These are phyloP conservation scores for Diplodia mutila DNA, from an alignment of 2,329 filamentous ascomycete species.

Conservation along the genomic window DNA sequence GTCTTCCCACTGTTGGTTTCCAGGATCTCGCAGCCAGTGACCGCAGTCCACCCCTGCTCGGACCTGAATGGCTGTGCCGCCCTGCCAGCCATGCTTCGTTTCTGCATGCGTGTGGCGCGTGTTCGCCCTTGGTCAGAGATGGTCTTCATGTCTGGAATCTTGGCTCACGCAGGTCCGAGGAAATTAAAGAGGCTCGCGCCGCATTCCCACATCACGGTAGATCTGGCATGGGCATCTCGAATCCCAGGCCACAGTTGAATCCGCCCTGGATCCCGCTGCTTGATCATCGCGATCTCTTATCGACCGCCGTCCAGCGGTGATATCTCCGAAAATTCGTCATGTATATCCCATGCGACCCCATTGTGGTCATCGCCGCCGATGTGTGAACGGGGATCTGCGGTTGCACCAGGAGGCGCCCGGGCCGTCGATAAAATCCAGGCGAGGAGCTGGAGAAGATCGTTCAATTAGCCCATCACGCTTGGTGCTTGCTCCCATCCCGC, in stretches of 20 bases:
- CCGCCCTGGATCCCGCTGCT: no score
- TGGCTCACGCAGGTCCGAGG: not conserved
- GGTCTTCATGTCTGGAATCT: not conserved
- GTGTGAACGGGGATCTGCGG: no score
- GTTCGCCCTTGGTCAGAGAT: not conserved
- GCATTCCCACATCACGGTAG: not conserved
- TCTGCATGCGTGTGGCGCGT: not conserved
- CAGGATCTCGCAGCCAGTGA: not conserved
- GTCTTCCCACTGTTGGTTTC: not conserved
- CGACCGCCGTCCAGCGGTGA: not conserved
- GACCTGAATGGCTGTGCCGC: not conserved
- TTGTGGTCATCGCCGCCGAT: no score
- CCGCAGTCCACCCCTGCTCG: not conserved
- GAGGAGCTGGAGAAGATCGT: not conserved
- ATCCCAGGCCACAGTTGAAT: not conserved
- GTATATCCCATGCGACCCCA: not conserved
- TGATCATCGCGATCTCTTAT: no score
- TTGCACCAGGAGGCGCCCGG: no score
- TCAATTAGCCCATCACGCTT: not conserved
- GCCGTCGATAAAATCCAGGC: no score
- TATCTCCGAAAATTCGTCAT: not conserved
- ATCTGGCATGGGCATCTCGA: not conserved
- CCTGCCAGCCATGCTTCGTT: not conserved
- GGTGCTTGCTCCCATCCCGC: no score
- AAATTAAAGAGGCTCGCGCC: not conserved